Percentiles rank a stretch among this genome's conserved stretches.
phyloP scores from a whole-genome alignment of 331 rosid species.

The Quercus tomentella region DNA sequence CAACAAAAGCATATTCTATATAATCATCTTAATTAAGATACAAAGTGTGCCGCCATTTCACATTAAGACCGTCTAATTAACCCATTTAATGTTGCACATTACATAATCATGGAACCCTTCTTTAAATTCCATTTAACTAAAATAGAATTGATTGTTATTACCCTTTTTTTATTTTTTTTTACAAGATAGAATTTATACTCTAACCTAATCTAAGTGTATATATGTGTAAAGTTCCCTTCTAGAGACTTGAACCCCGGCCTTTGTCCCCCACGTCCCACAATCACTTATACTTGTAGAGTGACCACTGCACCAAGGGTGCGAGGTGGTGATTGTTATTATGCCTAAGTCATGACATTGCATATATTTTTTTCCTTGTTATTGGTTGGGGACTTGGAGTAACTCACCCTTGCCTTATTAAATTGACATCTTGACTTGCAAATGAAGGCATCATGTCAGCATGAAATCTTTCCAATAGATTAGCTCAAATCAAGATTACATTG shows the following conservation, averaged over 20 bases:
- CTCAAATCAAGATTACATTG: conserved; percentile 22
- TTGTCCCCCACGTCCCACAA: too few relatives aligned
- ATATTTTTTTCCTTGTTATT: not conserved
- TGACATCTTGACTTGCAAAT: not conserved
- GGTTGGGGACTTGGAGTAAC: not conserved
- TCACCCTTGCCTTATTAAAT: not conserved
- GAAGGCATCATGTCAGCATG: not conserved
- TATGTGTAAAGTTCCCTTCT: too few relatives aligned
- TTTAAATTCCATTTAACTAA: not conserved
- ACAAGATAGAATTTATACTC: too few relatives aligned
- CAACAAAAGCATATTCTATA: not conserved
- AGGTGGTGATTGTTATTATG: too few relatives aligned
- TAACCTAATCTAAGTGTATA: too few relatives aligned
- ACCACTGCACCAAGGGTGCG: too few relatives aligned
- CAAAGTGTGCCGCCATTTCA: not conserved
- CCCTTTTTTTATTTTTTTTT: too few relatives aligned
- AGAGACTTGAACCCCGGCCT: too few relatives aligned
- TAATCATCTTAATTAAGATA: too few relatives aligned
- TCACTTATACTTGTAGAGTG: too few relatives aligned
- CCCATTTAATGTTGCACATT: not conserved
- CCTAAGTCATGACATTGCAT: not conserved
- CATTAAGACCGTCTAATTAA: not conserved
- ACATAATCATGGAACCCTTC: not conserved
- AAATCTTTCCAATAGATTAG: not conserved
- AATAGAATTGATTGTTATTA: not conserved